A percentile compares a stretch with the other conserved stretches of the same genome.
These are phyloP conservation scores for Epichloe aotearoae DNA, from an alignment of 2,329 filamentous ascomycete species.

Conservation along the genomic window DNA sequence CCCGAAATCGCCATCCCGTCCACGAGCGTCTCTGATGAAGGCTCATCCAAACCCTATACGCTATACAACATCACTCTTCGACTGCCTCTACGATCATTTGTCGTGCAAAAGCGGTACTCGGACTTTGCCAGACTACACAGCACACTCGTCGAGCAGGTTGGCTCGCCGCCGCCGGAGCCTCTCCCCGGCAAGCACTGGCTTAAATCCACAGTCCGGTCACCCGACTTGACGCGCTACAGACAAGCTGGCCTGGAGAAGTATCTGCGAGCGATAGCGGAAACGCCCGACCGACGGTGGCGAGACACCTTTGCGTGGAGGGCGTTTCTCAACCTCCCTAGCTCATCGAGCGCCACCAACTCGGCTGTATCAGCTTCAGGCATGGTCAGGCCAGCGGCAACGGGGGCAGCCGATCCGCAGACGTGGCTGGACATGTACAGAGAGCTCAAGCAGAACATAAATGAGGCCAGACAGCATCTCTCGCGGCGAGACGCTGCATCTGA, in stretches of 20 bases:
- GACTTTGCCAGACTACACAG: slow-evolving; percentile 60
- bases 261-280: slow-evolving; percentile 56
- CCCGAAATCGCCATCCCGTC: slow-evolving; percentile 55
- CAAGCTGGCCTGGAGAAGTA: slow-evolving; percentile 57
- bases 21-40: slow-evolving; percentile 42
- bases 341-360: slow-evolving; percentile 31
- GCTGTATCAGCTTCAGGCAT: slow-evolving; percentile 33
- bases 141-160: slow-evolving; percentile 45
- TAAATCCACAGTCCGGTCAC: slow-evolving; percentile 54
- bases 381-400: slow-evolving; percentile 24
- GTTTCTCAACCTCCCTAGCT: slow-evolving; percentile 57
- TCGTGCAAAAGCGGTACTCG: slow-evolving; percentile 69
- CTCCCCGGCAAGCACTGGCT: slow-evolving; percentile 69
- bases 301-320: slow-evolving; percentile 58
- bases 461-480: slow-evolving; percentile 58
- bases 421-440: slow-evolving; percentile 69
- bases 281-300: slow-evolving; percentile 64
- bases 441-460: slow-evolving; percentile 48
- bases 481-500: slow-evolving; percentile 43
- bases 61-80: slow-evolving; percentile 68
- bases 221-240: slow-evolving; percentile 58
- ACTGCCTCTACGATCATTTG: slow-evolving; percentile 62
- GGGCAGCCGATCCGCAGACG: slow-evolving; percentile 46
- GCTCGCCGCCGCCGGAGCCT: slow-evolving; percentile 49
- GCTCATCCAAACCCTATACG: slow-evolving; percentile 52